Percentiles rank a stretch among this genome's conserved stretches.
These are phyloP conservation scores for Hymenoscyphus repandus DNA, from an alignment of 2,329 filamentous ascomycete genomes.

Conservation along the genomic window DNA sequence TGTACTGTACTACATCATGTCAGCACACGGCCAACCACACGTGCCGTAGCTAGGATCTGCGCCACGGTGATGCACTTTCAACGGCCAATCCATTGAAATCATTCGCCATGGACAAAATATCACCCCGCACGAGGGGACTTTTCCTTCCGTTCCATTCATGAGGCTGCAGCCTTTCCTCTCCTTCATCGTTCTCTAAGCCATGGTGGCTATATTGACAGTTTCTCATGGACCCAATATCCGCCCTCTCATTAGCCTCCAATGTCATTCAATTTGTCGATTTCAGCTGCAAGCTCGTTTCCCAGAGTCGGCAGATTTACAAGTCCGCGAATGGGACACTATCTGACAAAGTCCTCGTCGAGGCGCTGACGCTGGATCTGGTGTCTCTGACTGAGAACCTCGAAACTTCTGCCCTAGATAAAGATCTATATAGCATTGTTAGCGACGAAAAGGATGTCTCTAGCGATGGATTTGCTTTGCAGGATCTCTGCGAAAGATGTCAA, in stretches of 20 bases:
- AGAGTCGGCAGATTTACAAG: conserved; percentile 10
- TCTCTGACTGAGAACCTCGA: conserved; percentile 1
- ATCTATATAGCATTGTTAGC: background rate
- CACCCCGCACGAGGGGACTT: no score
- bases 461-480: background rate
- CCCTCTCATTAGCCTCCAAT: conserved; percentile 9
- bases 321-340: conserved; percentile 4
- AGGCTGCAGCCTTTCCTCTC: no score
- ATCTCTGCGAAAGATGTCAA: conserved; percentile 1
- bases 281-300: conserved; percentile 11
- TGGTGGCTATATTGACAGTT: background rate
- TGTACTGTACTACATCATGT: no score
- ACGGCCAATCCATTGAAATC: no score
- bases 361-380: background rate
- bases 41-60: no score
- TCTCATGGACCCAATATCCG: conserved; percentile 12
- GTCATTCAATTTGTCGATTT: conserved; percentile 17
- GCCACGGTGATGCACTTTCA: no score
- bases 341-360: conserved; percentile 5
- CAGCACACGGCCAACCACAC: no score
- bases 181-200: background rate
- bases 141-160: no score
- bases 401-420: background rate
- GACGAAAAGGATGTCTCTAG: background rate
- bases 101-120: no score